phyloP scores from a whole-genome alignment of 2,329 filamentous ascomycete species.

The Rutstroemia sydowiana region DNA sequence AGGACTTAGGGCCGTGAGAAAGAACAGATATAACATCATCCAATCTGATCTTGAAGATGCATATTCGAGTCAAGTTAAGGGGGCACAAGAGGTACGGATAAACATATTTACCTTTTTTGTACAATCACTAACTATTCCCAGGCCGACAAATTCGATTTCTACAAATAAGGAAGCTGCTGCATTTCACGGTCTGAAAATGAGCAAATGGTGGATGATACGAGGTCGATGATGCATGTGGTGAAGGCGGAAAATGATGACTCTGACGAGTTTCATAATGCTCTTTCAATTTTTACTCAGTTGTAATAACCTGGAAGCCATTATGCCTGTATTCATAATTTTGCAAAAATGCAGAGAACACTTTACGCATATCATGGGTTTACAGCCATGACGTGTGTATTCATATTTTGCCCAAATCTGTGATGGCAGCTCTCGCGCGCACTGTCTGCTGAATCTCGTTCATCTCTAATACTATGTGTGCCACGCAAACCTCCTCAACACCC shows the following conservation, averaged over 20 bases:
- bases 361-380: neutral
- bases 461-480: too few species aligned
- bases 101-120: conserved; percentile 25
- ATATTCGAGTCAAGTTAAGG: conserved; percentile 95
- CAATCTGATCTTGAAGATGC: conserved; percentile 95
- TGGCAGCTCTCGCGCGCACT: too few species aligned
- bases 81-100: conserved; percentile 52
- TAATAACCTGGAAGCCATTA: neutral
- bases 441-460: too few species aligned
- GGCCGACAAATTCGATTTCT: conserved; percentile 82
- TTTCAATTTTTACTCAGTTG: neutral
- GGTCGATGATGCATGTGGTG: neutral
- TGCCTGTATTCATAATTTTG: neutral
- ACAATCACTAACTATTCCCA: conserved; percentile 28
- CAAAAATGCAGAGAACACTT: neutral
- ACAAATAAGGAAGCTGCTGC: conserved; percentile 53
- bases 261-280: neutral
- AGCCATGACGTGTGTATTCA: neutral
- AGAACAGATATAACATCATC: conserved; percentile 99
- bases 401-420: too few species aligned
- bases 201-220: neutral
- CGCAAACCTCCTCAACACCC: too few species aligned
- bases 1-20: conserved; percentile 84
- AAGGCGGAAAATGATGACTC: neutral
- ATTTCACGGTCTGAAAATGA: neutral